Conservation (phyloP, 2,329 filamentous ascomycete species). For the Neurospora crassa region DNA sequence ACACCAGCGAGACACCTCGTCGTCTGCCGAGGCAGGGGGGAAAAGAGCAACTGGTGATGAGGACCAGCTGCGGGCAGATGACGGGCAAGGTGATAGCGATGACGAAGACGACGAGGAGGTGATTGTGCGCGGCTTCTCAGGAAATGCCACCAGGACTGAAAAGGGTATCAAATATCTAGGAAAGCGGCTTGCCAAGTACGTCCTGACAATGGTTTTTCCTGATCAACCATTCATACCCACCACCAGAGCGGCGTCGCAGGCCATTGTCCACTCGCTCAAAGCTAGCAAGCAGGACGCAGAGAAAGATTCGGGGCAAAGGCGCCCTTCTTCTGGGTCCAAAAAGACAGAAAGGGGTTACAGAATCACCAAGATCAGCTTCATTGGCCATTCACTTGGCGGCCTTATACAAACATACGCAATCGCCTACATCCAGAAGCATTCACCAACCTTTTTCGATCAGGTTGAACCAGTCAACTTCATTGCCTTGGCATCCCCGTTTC, state of each 20-base stretch:
- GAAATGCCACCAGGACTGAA: constrained; percentile 86
- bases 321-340: constrained; percentile 39
- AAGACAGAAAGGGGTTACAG: constrained; percentile 51
- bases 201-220: constrained; percentile 83
- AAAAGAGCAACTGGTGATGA: constrained; percentile 19
- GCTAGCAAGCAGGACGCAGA: constrained; percentile 24
- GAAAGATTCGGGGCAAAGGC: constrained; percentile 30
- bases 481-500: constrained; percentile 73
- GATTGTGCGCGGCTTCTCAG: constrained; percentile 80
- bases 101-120: constrained; percentile 71
- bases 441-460: constrained; percentile 76
- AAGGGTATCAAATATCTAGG: constrained; percentile 94
- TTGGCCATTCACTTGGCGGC: constrained; percentile 85
- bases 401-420: constrained; percentile 89
- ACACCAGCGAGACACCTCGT: constrained; percentile 11
- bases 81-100: constrained; percentile 22
- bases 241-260: constrained; percentile 38
- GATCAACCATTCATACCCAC: constrained; percentile 79
- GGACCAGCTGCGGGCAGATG: constrained; percentile 12
- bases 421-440: constrained; percentile 94
- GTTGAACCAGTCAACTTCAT: constrained; percentile 90
- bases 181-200: constrained; percentile 84
- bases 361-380: constrained; percentile 90
- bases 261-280: constrained; percentile 30
- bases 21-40: constrained; percentile 15